Conservation (phyloP, 169 alveolate species). For the Cryptosporidium bovis region DNA sequence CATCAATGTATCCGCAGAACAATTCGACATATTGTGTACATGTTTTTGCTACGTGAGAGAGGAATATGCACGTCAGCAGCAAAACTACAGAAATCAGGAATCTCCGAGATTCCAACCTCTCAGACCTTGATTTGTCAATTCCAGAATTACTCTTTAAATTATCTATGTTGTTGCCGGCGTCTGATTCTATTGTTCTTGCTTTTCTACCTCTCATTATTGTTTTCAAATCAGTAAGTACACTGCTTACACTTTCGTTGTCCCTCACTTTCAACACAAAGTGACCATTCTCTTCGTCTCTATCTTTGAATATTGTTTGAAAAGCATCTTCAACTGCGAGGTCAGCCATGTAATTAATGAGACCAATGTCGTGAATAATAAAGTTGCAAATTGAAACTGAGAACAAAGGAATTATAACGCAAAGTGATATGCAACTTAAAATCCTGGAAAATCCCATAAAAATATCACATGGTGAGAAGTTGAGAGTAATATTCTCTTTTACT, state of each 20-base stretch:
- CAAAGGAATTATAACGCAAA: conserved; percentile 61
- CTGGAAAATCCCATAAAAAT: conserved; percentile 70
- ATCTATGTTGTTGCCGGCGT: background rate
- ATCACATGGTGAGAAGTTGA: conserved; percentile 67
- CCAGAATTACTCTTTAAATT: conserved; percentile 1
- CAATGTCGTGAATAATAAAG: conserved; percentile 59
- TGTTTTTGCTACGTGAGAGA: conserved; percentile 66
- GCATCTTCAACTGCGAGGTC: conserved; percentile 68
- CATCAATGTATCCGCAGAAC: conserved; percentile 72
- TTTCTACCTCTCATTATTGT: conserved; percentile 5
- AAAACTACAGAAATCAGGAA: conserved; percentile 33
- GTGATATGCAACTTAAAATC: conserved; percentile 52
- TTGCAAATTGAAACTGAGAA: conserved; percentile 59
- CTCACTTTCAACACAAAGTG: background rate
- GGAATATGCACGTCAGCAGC: conserved; percentile 38
- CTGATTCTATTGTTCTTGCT: conserved; percentile 67
- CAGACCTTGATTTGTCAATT: conserved; percentile 1
- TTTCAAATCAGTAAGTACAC: conserved; percentile 9
- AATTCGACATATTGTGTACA: conserved; percentile 73
- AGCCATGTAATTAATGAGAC: conserved; percentile 65
- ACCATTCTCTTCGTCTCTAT: background rate
- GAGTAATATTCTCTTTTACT: conserved; percentile 42
- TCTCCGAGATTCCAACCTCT: conserved; percentile 10
- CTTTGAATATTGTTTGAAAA: conserved; percentile 24
- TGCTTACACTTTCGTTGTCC: background rate